Evolutionary conservation across 2,329 filamentous ascomycete species (phyloP).

Genomic region (Alternaria angustiovoidea): DNA sequence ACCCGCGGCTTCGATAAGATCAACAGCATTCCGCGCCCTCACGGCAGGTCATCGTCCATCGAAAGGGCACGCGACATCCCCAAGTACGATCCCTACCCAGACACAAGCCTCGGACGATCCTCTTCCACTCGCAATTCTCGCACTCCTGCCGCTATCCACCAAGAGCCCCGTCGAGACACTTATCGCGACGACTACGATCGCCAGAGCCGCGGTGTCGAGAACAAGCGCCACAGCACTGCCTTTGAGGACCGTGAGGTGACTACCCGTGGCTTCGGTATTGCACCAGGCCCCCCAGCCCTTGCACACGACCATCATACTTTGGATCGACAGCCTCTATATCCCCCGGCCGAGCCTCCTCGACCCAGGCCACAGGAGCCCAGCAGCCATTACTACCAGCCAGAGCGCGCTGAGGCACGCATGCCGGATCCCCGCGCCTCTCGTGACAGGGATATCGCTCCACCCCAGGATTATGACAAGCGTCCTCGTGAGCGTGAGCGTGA

Average conservation of each 20-base stretch:
- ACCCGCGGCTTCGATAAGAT: constrained; percentile 77
- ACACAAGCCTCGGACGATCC: constrained; percentile 36
- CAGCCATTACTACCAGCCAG: constrained; percentile 35
- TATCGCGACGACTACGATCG: constrained; percentile 57
- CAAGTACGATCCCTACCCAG: constrained; percentile 52
- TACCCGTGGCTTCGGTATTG: constrained; percentile 59
- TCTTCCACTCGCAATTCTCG: constrained; percentile 55
- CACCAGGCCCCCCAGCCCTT: constrained; percentile 26
- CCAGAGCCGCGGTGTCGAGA: constrained; percentile 51
- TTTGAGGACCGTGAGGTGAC: constrained; percentile 56
- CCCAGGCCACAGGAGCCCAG: constrained; percentile 26
- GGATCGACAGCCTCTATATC: constrained; percentile 46
- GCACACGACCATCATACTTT: constrained; percentile 50
- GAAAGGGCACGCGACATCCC: constrained; percentile 44
- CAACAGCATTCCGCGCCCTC: constrained; percentile 48
- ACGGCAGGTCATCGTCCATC: constrained; percentile 41
- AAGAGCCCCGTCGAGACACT: constrained; percentile 53
- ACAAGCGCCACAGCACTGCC: constrained; percentile 45
- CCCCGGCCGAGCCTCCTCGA: constrained; percentile 26
- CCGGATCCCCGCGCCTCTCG: constrained; percentile 35
- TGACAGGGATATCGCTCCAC: constrained; percentile 32
- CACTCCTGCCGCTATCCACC: constrained; percentile 56
- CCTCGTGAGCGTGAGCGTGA: constrained; percentile 39
- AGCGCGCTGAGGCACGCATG: constrained; percentile 42
- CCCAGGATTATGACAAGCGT: constrained; percentile 43